Evolutionary conservation across 352 stramenopile genomes (phyloP), one percentile per base, ranked within the genome.

Genomic region (Phytophthora nicotianae): DNA sequence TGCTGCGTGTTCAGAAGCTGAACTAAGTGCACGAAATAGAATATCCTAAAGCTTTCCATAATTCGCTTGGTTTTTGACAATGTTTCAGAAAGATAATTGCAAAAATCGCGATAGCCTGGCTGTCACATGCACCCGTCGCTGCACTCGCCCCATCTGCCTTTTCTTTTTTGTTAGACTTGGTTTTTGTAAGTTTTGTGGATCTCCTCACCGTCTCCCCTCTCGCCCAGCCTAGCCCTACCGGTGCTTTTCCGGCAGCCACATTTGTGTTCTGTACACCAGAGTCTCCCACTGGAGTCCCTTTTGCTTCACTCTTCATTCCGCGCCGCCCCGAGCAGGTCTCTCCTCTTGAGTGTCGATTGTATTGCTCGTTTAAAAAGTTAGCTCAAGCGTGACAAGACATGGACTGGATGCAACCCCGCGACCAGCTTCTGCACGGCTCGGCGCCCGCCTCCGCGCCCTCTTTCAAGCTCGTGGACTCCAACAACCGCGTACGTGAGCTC

Each of bases 401-500:
- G 78, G 76, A 88, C 27, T 88, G 78, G 78, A 81, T 86, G 72
- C 71, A 79, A n/a, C 61, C 75, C 7, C 68, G 63, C 10, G 75
- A 85, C 35, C 70, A 84, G 46, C 58, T 84, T 13, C 51, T 76
- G 37, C 48, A 73, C 4, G 68, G 53, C 17, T 72, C 70, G 1
- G 43, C 74, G 37, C 65, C 73, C 48, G 32, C 45, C 16, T 23
- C 38, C 32, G 70, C 73, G 27, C 81, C 81, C 49, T 77, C 84
- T 53, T 91, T 91, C 57, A 81, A 78, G 49, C 75, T 91, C 29
- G 78, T 91, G 13, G 82, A 89, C 75, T 59, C 80, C 7, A 88
- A 83, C 64, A 90, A 90, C 58, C 82, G 81, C 54, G 81, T 89
- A 50, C 81, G 80, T 41, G 81, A 90, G 55, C 73, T 91, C 54